Evolutionary conservation across 2,329 filamentous ascomycete species (phyloP).

Genomic region (Fonsecaea multimorphosa): DNA sequence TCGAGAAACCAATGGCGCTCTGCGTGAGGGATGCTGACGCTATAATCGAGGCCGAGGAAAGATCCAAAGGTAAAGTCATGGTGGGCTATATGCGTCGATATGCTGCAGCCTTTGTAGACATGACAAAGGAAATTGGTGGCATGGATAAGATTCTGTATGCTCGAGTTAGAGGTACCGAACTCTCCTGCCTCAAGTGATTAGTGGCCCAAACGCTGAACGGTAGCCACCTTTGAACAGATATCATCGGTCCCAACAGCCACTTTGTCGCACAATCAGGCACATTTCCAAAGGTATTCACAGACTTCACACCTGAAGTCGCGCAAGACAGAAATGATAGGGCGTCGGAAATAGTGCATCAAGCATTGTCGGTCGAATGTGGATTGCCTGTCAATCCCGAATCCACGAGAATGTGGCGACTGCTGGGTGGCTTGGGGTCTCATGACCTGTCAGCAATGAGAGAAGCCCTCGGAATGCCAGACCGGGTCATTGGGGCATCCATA

Average conservation of each 20-base stretch:
- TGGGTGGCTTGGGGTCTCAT: constrained; percentile 59
- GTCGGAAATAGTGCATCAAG: constrained; percentile 42
- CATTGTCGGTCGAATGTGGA: constrained; percentile 44
- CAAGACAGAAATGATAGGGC: constrained; percentile 39
- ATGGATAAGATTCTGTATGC: constrained; percentile 64
- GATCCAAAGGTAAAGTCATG: constrained; percentile 56
- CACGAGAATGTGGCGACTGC: constrained; percentile 45
- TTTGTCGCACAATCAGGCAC: constrained; percentile 45
- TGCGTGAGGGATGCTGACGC: constrained; percentile 54
- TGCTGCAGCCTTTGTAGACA: constrained; percentile 60
- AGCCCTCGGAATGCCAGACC: constrained; percentile 56
- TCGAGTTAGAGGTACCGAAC: constrained; percentile 42
- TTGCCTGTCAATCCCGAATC: constrained; percentile 42
- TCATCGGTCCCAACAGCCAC: constrained; percentile 60
- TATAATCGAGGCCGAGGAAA: constrained; percentile 58
- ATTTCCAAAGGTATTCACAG: constrained; percentile 43
- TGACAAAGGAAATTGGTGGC: constrained; percentile 60
- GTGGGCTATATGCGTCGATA: constrained; percentile 69
- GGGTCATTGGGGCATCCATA: constrained; percentile 50
- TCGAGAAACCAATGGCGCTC: constrained; percentile 66
- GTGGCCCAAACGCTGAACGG: neutral
- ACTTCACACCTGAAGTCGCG: constrained; percentile 45
- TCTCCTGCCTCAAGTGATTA: neutral
- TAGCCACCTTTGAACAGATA: constrained; percentile 47
- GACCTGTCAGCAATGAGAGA: constrained; percentile 63